Evolutionary conservation across 2,329 filamentous ascomycete species (phyloP), one percentile per base, ranked within the genome.

Genomic region (Pestalotiopsis sp.): DNA sequence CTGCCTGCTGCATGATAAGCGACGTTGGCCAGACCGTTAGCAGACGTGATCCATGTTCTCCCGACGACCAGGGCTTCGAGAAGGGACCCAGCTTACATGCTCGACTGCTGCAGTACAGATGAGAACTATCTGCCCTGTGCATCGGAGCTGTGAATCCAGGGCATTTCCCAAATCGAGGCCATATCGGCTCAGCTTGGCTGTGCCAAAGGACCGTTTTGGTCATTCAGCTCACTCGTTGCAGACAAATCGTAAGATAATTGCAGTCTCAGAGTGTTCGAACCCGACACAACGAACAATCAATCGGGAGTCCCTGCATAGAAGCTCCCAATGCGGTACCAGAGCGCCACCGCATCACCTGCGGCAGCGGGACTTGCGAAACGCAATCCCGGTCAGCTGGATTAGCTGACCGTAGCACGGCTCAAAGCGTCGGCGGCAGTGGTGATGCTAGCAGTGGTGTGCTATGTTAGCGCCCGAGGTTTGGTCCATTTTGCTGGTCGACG

Each of bases 371-470:
- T 13, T 25, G 57, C 57, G 23, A 27, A 36, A 59, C 23, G 11
- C 56, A 58, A 59, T 59, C 14, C 17, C 57, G 57, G 57, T 59
- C 57, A 59, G 45, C 45, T 52, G 45, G 45, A 20, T 52, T 52
- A 52, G 45, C 45, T 52, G 27, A 14, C 57, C 57, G 57, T 23
- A 20, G 27, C 27, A 36, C 57, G 20, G 57, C 57, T 27, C 57
- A 17, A 36, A 59, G 57, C 57, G 57, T 27, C 23, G 57, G 57
- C 57, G 57, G 57, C 23, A 59, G 27, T 59, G 20, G 56, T 58
- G 20, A n/a, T 59, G 57, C 20, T 59, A 9, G 45, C 25, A 5
- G 23, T 27, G 57, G 45, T 52, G 20, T 52, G 45, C 45, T 52
- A 52, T 52, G 45, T 23, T 52, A 52, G 45, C 17, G 45, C 45